These are phyloP conservation scores for Phytophthora fragariaefolia DNA, from an alignment of 352 stramenopile genomes.

Conservation along the genomic window DNA sequence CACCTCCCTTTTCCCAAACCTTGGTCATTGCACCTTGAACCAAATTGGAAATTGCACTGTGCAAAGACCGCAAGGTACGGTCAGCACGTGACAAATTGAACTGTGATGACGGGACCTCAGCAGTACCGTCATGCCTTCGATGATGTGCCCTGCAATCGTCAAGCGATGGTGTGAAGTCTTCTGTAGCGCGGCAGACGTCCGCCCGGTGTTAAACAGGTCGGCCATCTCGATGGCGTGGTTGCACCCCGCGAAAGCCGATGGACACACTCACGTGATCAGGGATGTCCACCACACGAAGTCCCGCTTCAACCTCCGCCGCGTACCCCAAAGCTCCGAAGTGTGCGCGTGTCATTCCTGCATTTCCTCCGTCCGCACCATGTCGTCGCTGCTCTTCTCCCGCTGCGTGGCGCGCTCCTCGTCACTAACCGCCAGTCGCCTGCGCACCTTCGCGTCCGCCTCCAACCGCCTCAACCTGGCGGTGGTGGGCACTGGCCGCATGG, in stretches of 20 bases:
- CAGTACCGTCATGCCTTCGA: too few relatives aligned
- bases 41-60: too few relatives aligned
- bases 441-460: constrained; percentile 17
- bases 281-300: constrained; percentile 8
- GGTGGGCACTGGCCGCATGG: constrained; percentile 80
- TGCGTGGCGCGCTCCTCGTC: constrained; percentile 16
- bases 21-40: too few relatives aligned
- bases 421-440: neutral
- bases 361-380: constrained; percentile 11
- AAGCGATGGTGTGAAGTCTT: neutral
- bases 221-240: constrained; percentile 7
- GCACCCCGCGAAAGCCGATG: constrained; percentile 4
- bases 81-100: too few relatives aligned
- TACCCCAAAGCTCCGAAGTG: too few relatives aligned
- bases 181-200: neutral
- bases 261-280: constrained; percentile 1
- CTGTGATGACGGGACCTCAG: too few relatives aligned
- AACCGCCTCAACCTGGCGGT: constrained; percentile 61
- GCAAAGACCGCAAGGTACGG: too few relatives aligned
- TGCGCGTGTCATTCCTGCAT: constrained; percentile 28
- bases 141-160: too few relatives aligned
- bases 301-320: constrained; percentile 21
- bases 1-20: too few relatives aligned
- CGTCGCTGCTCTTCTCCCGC: constrained; percentile 15
- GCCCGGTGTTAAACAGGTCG: neutral